Evolutionary conservation across 306 rosid genomes (phyloP).

Genomic region (Cucumis hystrix): DNA sequence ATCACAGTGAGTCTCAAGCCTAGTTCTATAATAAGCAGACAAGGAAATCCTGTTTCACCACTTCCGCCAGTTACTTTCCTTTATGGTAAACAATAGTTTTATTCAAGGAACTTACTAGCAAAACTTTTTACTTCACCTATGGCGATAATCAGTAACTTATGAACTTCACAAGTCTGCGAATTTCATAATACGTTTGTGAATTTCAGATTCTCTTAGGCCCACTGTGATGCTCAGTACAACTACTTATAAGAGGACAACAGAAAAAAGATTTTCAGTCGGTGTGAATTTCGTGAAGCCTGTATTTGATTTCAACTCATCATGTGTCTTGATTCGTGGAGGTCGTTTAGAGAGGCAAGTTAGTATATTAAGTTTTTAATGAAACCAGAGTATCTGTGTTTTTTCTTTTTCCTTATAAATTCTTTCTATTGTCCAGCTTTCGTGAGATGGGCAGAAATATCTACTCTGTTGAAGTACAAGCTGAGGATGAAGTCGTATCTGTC

Average conservation of each 20-base stretch:
- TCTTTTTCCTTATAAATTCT: neutral
- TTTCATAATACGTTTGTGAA: constrained; percentile 2
- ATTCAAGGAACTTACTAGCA: neutral
- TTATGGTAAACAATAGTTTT: constrained; percentile 37
- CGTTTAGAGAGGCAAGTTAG: constrained; percentile 45
- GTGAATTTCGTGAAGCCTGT: constrained; percentile 61
- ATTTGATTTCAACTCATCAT: constrained; percentile 62
- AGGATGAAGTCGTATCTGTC: constrained; percentile 31
- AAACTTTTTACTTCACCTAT: neutral
- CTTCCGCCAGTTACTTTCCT: constrained; percentile 61
- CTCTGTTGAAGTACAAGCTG: constrained; percentile 44
- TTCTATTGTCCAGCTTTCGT: constrained; percentile 35
- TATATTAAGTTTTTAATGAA: neutral
- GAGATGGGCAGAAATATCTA: constrained; percentile 37
- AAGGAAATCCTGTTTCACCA: constrained; percentile 65
- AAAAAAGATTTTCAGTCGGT: constrained; percentile 36
- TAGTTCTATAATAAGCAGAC: constrained; percentile 50
- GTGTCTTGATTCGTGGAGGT: constrained; percentile 64
- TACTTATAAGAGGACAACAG: constrained; percentile 53
- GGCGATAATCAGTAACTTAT: neutral
- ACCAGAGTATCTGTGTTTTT: neutral
- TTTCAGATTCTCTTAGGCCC: constrained; percentile 68
- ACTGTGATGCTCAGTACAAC: constrained; percentile 63
- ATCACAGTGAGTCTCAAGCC: constrained; percentile 47
- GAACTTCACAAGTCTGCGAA: neutral